Conservation (phyloP, 257 asterid genomes). For the Lantana camara region DNA sequence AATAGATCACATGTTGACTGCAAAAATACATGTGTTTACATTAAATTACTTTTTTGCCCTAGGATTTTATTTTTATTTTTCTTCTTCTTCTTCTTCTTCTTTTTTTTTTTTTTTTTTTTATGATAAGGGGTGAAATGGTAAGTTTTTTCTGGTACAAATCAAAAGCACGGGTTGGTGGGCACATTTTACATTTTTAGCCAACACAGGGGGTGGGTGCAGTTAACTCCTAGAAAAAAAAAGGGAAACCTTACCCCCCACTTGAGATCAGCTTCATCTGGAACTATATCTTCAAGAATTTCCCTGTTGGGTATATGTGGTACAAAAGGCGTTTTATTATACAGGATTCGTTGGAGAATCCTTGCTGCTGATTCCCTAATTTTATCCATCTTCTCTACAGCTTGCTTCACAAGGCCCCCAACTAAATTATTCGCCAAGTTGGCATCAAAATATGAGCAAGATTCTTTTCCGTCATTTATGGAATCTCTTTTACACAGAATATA, state of each 20-base stretch:
- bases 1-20: too few relatives aligned
- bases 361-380: constrained; percentile 87
- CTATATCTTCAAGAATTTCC: constrained; percentile 60
- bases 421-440: constrained; percentile 57
- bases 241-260: constrained; percentile 76
- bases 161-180: too few relatives aligned
- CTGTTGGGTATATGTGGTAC: constrained; percentile 72
- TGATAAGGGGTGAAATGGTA: too few relatives aligned
- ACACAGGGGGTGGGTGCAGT: too few relatives aligned
- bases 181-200: too few relatives aligned
- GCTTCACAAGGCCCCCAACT: constrained; percentile 77
- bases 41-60: too few relatives aligned
- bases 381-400: constrained; percentile 97
- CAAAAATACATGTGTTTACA: too few relatives aligned
- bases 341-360: constrained; percentile 68
- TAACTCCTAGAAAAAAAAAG: too few relatives aligned
- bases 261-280: constrained; percentile 57
- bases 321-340: constrained; percentile 52
- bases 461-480: constrained; percentile 35
- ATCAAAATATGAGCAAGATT: constrained; percentile 51
- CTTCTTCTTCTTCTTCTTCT: too few relatives aligned
- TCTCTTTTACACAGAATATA: constrained; percentile 75
- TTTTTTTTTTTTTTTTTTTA: too few relatives aligned
- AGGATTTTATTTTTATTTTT: too few relatives aligned
- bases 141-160: too few relatives aligned